Conservation (phyloP, 2,329 filamentous ascomycete genomes). For the Graphilbum sp. region DNA sequence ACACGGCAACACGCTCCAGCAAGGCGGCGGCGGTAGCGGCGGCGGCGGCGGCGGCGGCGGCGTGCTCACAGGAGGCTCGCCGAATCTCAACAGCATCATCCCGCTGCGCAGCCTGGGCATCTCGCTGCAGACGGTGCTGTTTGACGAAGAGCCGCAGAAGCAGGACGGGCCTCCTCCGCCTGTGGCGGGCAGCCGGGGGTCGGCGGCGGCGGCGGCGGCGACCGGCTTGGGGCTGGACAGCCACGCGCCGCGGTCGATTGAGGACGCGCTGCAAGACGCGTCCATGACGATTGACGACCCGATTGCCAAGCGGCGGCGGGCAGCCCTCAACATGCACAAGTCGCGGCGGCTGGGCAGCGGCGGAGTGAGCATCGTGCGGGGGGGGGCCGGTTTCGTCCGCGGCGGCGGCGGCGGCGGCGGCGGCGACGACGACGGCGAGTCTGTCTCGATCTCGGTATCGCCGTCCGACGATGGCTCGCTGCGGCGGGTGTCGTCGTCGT, state of each 20-base stretch:
- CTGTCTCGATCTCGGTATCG: slow-evolving; percentile 11
- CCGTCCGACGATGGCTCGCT: slow-evolving; percentile 11
- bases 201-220: slow-evolving; percentile 6
- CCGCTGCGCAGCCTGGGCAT: slow-evolving; percentile 60
- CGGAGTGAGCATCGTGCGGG: too few relatives aligned
- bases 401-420: slow-evolving; percentile 12
- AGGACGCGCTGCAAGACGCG: slow-evolving; percentile 80
- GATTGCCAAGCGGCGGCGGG: slow-evolving; percentile 33
- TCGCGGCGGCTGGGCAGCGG: slow-evolving; percentile 25
- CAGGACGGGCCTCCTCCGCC: slow-evolving; percentile 18
- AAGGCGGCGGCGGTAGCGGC: slow-evolving; percentile 2
- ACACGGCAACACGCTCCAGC: neutral
- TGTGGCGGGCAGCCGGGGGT: slow-evolving; percentile 12
- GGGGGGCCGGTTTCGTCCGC: slow-evolving; percentile 21
- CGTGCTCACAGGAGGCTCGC: neutral
- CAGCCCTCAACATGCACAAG: slow-evolving; percentile 33
- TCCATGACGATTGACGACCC: slow-evolving; percentile 72
- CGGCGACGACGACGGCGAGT: slow-evolving; percentile 13
- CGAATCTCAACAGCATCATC: slow-evolving; percentile 52
- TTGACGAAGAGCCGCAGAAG: slow-evolving; percentile 56
- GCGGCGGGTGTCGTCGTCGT: too few relatives aligned
- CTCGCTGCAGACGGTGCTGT: slow-evolving; percentile 78
- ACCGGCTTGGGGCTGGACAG: neutral
- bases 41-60: too few relatives aligned
- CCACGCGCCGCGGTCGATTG: slow-evolving; percentile 48